Percentiles rank a stretch among this genome's conserved stretches.
Evolutionary conservation across 768 basidiomycete genomes (phyloP).

Genomic region (Strobilomyces echinocephalus): DNA sequence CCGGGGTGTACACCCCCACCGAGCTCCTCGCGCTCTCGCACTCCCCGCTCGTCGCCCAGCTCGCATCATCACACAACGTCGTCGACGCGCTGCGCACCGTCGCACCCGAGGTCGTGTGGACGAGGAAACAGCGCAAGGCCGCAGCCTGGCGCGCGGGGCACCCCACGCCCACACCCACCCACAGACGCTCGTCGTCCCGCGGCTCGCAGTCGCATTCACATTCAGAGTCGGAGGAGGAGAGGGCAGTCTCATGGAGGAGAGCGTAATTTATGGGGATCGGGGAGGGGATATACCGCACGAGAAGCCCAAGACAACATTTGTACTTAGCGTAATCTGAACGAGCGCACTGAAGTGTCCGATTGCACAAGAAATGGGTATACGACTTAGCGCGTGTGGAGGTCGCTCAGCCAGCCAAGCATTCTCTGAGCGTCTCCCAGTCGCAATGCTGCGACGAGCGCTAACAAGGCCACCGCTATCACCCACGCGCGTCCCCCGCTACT

Average conservation of each 20-base stretch:
- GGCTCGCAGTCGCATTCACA: conserved; percentile 11
- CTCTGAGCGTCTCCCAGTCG: not conserved
- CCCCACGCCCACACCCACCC: not conserved
- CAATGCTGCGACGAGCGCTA: conserved; percentile 9
- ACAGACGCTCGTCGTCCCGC: not conserved
- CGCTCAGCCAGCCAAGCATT: conserved; percentile 1
- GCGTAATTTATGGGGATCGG: not conserved
- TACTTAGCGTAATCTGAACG: not conserved
- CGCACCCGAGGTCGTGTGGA: conserved; percentile 28
- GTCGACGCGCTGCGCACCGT: conserved; percentile 10
- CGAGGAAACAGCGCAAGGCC: conserved; percentile 25
- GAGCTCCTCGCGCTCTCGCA: conserved; percentile 22
- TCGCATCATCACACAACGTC: not conserved
- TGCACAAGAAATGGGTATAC: not conserved
- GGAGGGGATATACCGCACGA: not conserved
- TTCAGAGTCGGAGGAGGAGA: conserved; percentile 18
- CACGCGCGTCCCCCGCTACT: not conserved
- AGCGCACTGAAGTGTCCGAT: too few species aligned
- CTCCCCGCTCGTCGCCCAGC: conserved; percentile 20
- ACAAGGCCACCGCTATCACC: conserved; percentile 1
- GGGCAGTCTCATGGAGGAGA: conserved; percentile 15
- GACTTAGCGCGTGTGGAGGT: too few species aligned
- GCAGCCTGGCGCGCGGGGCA: conserved; percentile 18
- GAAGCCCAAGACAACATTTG: not conserved
- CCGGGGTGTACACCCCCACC: conserved; percentile 23